phyloP scores from a whole-genome alignment of 208 protist genomes.

The Leishmania gerbilli region DNA sequence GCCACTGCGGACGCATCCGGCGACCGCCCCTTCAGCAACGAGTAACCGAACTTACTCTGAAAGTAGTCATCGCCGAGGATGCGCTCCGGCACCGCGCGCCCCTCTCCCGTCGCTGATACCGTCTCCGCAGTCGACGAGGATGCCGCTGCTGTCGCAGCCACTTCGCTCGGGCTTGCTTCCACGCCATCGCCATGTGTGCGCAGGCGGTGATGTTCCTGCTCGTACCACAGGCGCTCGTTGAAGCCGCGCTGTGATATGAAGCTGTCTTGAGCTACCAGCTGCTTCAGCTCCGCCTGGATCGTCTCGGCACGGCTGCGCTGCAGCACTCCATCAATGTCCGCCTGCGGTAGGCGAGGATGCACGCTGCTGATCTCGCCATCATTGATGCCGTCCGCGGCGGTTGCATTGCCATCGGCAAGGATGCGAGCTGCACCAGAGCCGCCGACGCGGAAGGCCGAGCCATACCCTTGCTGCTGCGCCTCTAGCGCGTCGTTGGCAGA shows the following conservation, averaged over 20 bases:
- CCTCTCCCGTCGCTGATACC: constrained; percentile 1
- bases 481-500: constrained; percentile 61
- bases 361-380: constrained; percentile 8
- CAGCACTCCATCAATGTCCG: constrained; percentile 50
- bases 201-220: constrained; percentile 49
- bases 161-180: not conserved
- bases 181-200: constrained; percentile 3
- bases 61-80: constrained; percentile 84
- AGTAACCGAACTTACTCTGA: constrained; percentile 79
- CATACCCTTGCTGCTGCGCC: constrained; percentile 11
- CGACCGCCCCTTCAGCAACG: constrained; percentile 52
- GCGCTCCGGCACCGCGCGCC: constrained; percentile 48
- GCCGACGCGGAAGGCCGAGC: not conserved
- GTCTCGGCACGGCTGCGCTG: constrained; percentile 39
- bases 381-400: not conserved
- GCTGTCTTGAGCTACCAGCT: constrained; percentile 57
- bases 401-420: not conserved
- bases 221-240: constrained; percentile 82
- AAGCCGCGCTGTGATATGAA: constrained; percentile 72
- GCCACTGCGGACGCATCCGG: constrained; percentile 16
- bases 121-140: not conserved
- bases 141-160: not conserved
- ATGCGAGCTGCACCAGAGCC: not conserved
- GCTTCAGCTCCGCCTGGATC: constrained; percentile 59
- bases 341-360: constrained; percentile 63